phyloP scores from a whole-genome alignment of 2,329 filamentous ascomycete species.

The Sclerotinia glacialis region DNA sequence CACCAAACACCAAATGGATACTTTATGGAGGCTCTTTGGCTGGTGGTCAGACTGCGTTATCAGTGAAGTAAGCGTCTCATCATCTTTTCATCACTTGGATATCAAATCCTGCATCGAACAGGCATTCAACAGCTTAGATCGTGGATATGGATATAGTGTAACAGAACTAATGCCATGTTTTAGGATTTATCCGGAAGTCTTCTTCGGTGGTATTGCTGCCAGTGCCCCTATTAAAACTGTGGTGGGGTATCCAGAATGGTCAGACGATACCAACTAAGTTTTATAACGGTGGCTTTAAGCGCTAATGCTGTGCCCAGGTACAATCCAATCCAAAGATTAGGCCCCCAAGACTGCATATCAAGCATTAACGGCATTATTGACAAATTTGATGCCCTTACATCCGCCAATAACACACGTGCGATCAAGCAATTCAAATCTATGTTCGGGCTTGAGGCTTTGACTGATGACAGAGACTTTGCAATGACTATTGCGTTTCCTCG shows the following conservation, averaged over 20 bases:
- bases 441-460: constrained; percentile 48
- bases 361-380: constrained; percentile 50
- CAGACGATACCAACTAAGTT: not conserved
- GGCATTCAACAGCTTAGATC: not conserved
- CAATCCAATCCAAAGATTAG: constrained; percentile 49
- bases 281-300: not conserved
- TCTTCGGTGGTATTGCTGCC: constrained; percentile 50
- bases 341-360: constrained; percentile 48
- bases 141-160: not conserved
- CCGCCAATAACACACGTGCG: constrained; percentile 43
- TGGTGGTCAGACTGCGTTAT: constrained; percentile 45
- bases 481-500: constrained; percentile 48
- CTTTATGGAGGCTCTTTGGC: constrained; percentile 46
- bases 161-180: not conserved
- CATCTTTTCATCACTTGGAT: too few species aligned
- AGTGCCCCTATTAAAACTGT: constrained; percentile 45
- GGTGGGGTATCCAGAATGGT: constrained; percentile 50
- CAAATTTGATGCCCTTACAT: constrained; percentile 49
- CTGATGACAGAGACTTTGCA: constrained; percentile 48
- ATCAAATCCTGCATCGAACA: not conserved
- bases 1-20: constrained; percentile 48
- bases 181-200: constrained; percentile 43
- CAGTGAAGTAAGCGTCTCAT: constrained; percentile 40
- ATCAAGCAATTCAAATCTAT: constrained; percentile 48
- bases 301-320: constrained; percentile 34